These are phyloP conservation scores for Theobroma cacao DNA, from an alignment of 345 rosid genomes.

Conservation along the genomic window DNA sequence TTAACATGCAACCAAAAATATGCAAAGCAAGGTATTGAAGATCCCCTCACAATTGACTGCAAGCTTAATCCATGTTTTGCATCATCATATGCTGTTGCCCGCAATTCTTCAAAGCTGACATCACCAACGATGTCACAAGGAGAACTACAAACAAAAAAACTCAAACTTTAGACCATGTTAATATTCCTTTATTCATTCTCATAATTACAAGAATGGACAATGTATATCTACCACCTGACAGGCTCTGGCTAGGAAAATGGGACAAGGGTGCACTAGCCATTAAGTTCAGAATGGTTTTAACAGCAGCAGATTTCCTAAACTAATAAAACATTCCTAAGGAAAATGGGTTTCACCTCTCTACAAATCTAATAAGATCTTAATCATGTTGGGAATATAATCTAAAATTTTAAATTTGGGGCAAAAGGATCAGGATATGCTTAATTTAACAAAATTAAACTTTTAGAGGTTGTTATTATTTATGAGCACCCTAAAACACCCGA, in stretches of 20 bases:
- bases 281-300: neutral
- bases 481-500: neutral
- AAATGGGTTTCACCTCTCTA: neutral
- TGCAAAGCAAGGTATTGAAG: neutral
- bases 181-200: neutral
- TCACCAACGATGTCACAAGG: constrained; percentile 78
- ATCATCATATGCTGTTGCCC: constrained; percentile 77
- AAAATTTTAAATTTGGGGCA: neutral
- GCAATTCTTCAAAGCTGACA: constrained; percentile 79
- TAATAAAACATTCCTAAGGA: neutral
- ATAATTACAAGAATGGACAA: neutral
- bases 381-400: neutral
- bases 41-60: constrained; percentile 75
- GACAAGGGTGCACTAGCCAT: neutral
- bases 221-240: neutral
- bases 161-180: neutral
- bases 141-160: constrained; percentile 37
- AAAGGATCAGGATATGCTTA: neutral
- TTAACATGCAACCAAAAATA: constrained; percentile 1
- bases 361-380: neutral
- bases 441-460: neutral
- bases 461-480: neutral
- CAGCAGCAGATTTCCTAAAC: neutral
- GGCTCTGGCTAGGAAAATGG: neutral
- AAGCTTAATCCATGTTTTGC: constrained; percentile 65